Base-by-base conservation (phyloP, 1,284 basidiomycete species). In the Rhodotorula sp. region DNA sequence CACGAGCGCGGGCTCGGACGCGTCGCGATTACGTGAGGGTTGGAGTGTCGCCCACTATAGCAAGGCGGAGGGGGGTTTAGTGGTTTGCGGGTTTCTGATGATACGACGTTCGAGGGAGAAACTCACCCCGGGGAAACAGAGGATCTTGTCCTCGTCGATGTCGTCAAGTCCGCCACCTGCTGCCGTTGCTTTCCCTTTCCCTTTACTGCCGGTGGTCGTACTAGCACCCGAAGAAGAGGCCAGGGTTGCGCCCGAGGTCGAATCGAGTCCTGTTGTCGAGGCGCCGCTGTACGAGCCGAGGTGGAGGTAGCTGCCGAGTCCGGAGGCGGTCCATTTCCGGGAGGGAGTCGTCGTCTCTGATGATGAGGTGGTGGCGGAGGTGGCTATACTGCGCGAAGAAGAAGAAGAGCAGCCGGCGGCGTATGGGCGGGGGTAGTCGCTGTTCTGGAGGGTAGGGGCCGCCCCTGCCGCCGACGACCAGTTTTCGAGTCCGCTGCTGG, bases 81-180 rank as follows among this genome's bases (percentile, higher is more conserved):
- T 1, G 39, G 7, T 31, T 20, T 16, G 26, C 4, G 54, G 23
- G 15, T 5, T n/a, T 16, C 14, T 51, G 5, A 21, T 51, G 20
- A 43, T 5, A 2, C 21, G 5, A 26, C 20, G 16, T 16, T 14
- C 20, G 52, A 21, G 5, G 21, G n/a, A 8, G 8, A 3, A 12
- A 60, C 75, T 52, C 51, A 76, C 75, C 39, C 75, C 75, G 3
- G 75, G 72, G 60, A 76, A 76, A 49, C 64, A 68, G 7, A 72
- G 66, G 31, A 76, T 29, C 48, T 62, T 70, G 29, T 76, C 75
- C 48, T 76, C 70, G 39, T 70, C 68, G 3, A 61, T 6, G 18
- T 71, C 66, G 20, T 68, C 58, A 20, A 10, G 48, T 21, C 46
- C 29, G 16, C 58, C 26, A 8, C 8, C 52, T 5, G 26, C 18